A percentile compares a stretch with the other conserved stretches of the same genome.
phyloP scores from a whole-genome alignment of 495 filamentous ascomycete species.

The Rostrohypoxylon terebratum region DNA sequence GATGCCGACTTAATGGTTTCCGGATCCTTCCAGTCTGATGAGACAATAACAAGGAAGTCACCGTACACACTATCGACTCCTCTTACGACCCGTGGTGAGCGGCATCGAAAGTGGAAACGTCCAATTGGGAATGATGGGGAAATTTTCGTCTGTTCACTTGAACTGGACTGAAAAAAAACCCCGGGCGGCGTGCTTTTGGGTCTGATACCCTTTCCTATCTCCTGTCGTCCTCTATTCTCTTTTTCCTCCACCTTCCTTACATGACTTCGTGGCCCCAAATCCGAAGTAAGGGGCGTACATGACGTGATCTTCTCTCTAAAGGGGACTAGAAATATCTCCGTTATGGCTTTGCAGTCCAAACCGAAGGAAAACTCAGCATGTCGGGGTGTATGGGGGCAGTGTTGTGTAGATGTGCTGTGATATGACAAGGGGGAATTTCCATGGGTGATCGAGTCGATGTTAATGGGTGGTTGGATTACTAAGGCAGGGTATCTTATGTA shows the following conservation, averaged over 20 bases:
- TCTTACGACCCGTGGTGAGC: background rate
- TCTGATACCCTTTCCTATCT: slow-evolving; percentile 19
- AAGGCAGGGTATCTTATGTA: slow-evolving; percentile 50
- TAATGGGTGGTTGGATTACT: slow-evolving; percentile 45
- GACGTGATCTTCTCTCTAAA: slow-evolving; percentile 53
- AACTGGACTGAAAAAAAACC: slow-evolving; percentile 28
- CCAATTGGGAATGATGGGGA: slow-evolving; percentile 16
- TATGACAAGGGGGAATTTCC: slow-evolving; percentile 35
- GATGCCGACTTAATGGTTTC: background rate
- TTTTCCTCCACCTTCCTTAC: slow-evolving; percentile 42
- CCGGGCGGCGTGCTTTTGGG: slow-evolving; percentile 12
- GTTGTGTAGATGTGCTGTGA: slow-evolving; percentile 25
- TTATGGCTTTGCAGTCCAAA: slow-evolving; percentile 52
- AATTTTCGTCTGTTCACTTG: slow-evolving; percentile 44
- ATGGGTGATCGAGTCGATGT: slow-evolving; percentile 14
- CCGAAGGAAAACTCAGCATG: slow-evolving; percentile 54
- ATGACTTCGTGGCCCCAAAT: slow-evolving; percentile 52
- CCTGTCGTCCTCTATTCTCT: slow-evolving; percentile 29
- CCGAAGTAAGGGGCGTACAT: slow-evolving; percentile 49
- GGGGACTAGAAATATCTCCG: slow-evolving; percentile 49
- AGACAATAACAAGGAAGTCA: background rate
- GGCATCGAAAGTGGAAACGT: slow-evolving; percentile 13
- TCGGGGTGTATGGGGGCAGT: slow-evolving; percentile 40
- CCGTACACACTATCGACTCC: slow-evolving; percentile 22
- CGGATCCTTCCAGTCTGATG: background rate